Conservation (phyloP, 169 alveolate species). For the Plasmodium yoelii region DNA sequence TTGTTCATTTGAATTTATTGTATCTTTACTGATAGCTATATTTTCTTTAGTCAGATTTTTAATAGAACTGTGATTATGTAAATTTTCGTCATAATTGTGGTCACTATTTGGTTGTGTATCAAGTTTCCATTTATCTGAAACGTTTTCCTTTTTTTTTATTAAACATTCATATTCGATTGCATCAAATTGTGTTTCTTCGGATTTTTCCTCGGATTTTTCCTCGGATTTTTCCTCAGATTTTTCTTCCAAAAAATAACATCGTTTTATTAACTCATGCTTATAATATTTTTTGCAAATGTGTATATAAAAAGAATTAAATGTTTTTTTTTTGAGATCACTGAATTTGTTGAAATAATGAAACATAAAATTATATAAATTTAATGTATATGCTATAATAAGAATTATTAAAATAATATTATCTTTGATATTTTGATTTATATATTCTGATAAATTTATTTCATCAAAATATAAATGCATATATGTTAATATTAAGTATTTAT, state of each 20-base stretch:
- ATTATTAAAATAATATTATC: constrained; percentile 37
- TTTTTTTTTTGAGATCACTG: constrained; percentile 10
- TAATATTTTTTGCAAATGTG: constrained; percentile 52
- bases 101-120: not conserved
- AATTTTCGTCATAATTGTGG: not conserved
- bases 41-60: not conserved
- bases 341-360: constrained; percentile 58
- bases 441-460: constrained; percentile 40
- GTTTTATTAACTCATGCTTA: constrained; percentile 4
- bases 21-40: not conserved
- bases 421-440: constrained; percentile 38
- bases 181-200: too few species aligned
- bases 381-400: constrained; percentile 33
- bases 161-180: not conserved
- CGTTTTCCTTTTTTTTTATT: not conserved
- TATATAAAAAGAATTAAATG: constrained; percentile 6
- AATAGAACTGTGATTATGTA: not conserved
- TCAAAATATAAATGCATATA: constrained; percentile 67
- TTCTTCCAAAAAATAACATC: not conserved
- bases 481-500: constrained; percentile 32
- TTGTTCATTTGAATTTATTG: not conserved
- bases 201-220: not conserved
- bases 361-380: constrained; percentile 49
- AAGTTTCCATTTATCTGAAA: not conserved
- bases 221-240: too few species aligned